A percentile compares a stretch with the other conserved stretches of the same genome.
phyloP scores from a whole-genome alignment of 164 flowering plant species.

The Pachysandra terminalis region DNA sequence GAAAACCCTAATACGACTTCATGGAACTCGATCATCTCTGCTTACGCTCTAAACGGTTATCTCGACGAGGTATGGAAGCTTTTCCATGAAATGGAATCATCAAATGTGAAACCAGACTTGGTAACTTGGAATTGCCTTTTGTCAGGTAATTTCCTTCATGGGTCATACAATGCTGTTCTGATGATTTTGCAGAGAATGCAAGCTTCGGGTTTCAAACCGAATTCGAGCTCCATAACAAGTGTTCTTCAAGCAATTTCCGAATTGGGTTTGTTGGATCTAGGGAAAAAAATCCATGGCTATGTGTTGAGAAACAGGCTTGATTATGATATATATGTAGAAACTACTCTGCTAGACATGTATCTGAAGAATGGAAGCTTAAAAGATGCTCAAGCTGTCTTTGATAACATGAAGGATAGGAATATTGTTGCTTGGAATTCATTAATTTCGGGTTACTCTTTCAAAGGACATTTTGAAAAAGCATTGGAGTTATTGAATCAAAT shows the following conservation, averaged over 20 bases:
- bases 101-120: slow-evolving; percentile 39
- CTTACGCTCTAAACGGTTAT: slow-evolving; percentile 46
- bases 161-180: slow-evolving; percentile 32
- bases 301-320: slow-evolving; percentile 46
- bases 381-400: slow-evolving; percentile 37
- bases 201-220: slow-evolving; percentile 38
- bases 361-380: slow-evolving; percentile 42
- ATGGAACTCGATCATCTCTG: slow-evolving; percentile 69
- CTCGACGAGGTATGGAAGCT: slow-evolving; percentile 46
- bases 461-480: slow-evolving; percentile 45
- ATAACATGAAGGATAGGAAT: slow-evolving; percentile 38
- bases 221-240: slow-evolving; percentile 45
- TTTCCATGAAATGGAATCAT: slow-evolving; percentile 38
- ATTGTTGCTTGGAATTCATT: slow-evolving; percentile 61
- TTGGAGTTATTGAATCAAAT: slow-evolving; percentile 31
- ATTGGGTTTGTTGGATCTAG: slow-evolving; percentile 25
- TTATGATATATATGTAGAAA: slow-evolving; percentile 45
- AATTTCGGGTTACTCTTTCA: slow-evolving; percentile 51
- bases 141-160: slow-evolving; percentile 48
- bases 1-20: slow-evolving; percentile 36
- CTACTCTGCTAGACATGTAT: slow-evolving; percentile 69
- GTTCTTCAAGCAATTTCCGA: slow-evolving; percentile 52
- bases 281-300: slow-evolving; percentile 60
- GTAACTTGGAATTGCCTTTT: slow-evolving; percentile 67
- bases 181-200: slow-evolving; percentile 42